Evolutionary conservation across 2,329 filamentous ascomycete genomes (phyloP), one percentile per base, ranked within the genome.

Genomic region (Scedosporium boydii): DNA sequence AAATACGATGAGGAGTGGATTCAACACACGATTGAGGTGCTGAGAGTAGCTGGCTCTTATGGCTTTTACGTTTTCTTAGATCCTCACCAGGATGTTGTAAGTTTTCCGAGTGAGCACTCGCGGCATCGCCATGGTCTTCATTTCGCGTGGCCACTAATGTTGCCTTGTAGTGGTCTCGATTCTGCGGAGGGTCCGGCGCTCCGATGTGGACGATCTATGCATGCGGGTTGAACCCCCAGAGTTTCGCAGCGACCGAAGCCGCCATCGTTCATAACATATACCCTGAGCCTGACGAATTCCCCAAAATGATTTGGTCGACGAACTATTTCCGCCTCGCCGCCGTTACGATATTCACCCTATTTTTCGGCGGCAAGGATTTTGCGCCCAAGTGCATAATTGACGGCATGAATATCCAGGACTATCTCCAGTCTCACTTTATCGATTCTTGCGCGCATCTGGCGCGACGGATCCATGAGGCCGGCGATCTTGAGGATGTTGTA

Each of bases 231-330:
- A 91, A 99, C 71, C 95, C 95, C 0, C 82, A 88, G 72, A 87
- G 84, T 67, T 97, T 99, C 70, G 86, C 87, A 60, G 86, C 85
- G 21, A 99, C 93, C 14, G 89, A 97, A 75, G 93, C 93, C 3
- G 91, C 95, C 44, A 83, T 98, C 64, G 93, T 99, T 6, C 95
- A 99, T 61, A 99, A 98, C 70, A 96, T 90, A 1, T 97, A 91
- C 71, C 87, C 90, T 9, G 84, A 96, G 21, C 91, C 93, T 7
- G 87, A 87, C 27, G 82, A 87, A 1, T 99, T 93, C 67, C 95
- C 95, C 26, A 98, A 97, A 77, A 99, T 99, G 96, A 93, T 98
- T 63, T 99, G 95, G 95, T 92, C 93, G 16, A 98, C 96, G 60
- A 99, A 99, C 72, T 99, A 99, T 74, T 89, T 86, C 65, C 85